These are phyloP conservation scores for Cladosporium sp. DNA, from an alignment of 2,329 filamentous ascomycete species.

Conservation along the genomic window DNA sequence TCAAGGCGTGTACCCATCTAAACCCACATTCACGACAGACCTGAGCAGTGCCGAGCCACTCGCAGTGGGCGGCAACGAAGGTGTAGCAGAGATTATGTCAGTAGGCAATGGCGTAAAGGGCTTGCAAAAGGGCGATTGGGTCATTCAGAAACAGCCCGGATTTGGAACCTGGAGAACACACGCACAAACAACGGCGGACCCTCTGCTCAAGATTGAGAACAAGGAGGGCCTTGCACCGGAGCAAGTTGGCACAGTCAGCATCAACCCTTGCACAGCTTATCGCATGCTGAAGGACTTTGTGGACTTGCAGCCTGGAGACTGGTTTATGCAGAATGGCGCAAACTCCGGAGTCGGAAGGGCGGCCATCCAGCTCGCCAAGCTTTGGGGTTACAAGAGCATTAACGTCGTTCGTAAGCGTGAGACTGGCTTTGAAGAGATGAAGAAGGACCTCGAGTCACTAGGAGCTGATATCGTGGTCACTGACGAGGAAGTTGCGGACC, in stretches of 20 bases:
- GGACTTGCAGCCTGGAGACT: conserved; percentile 66
- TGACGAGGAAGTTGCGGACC: conserved; percentile 56
- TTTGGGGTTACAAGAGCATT: conserved; percentile 88
- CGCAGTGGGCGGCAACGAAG: conserved; percentile 84
- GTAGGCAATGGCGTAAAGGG: conserved; percentile 59
- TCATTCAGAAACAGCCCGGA: conserved; percentile 75
- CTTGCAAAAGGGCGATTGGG: conserved; percentile 80
- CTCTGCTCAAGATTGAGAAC: conserved; percentile 66
- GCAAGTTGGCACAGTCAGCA: conserved; percentile 81
- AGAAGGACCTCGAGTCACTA: conserved; percentile 55
- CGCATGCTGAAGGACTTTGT: conserved; percentile 84
- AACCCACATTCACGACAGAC: conserved; percentile 69
- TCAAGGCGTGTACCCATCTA: conserved; percentile 90
- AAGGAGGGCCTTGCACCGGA: conserved; percentile 65
- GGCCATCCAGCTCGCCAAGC: conserved; percentile 77
- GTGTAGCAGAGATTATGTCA: conserved; percentile 81
- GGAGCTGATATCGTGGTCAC: conserved; percentile 62
- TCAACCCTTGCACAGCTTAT: conserved; percentile 94
- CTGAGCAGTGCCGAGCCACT: conserved; percentile 74
- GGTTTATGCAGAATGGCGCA: conserved; percentile 96
- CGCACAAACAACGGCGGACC: conserved; percentile 57
- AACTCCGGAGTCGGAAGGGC: conserved; percentile 90
- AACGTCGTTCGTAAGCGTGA: conserved; percentile 78
- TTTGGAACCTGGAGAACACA: conserved; percentile 97
- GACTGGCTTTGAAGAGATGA: conserved; percentile 62